These are phyloP conservation scores for Aureobasidium melanogenum DNA, from an alignment of 2,329 filamentous ascomycete genomes.

Conservation along the genomic window DNA sequence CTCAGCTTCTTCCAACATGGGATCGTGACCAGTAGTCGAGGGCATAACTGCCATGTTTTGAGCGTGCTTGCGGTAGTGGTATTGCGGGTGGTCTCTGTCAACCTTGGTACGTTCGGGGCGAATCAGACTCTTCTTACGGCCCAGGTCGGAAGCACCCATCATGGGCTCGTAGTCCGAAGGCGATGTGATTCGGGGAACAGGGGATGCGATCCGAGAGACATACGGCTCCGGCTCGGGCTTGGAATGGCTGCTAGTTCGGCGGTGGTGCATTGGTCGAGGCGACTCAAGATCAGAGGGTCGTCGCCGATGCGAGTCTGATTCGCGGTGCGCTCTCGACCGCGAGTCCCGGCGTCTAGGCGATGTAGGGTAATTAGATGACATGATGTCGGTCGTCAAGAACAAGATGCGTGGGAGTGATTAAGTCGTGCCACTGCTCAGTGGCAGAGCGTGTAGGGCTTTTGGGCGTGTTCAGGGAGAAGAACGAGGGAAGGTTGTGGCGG, in stretches of 20 bases:
- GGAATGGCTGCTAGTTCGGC: conserved; percentile 22
- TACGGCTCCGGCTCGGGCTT: conserved; percentile 20
- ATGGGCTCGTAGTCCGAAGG: conserved; percentile 45
- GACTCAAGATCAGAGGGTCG: conserved; percentile 63
- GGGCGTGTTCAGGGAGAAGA: not conserved
- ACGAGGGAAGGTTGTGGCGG: not conserved
- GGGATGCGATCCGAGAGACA: not conserved
- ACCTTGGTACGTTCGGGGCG: conserved; percentile 81
- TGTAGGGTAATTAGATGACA: conserved; percentile 6
- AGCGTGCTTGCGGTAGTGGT: conserved; percentile 90
- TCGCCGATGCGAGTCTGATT: conserved; percentile 56
- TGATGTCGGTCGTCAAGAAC: not conserved
- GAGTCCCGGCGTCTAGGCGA: conserved; percentile 8
- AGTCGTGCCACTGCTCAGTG: not conserved
- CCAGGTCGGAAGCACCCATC: conserved; percentile 36
- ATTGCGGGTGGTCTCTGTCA: conserved; percentile 83
- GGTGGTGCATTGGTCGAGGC: conserved; percentile 35
- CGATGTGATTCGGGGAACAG: conserved; percentile 7
- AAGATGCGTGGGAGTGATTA: not conserved
- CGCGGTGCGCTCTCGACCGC: not conserved
- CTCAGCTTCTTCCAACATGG: conserved; percentile 59
- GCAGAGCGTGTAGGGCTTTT: not conserved
- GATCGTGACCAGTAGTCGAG: conserved; percentile 87
- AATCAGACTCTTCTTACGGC: conserved; percentile 79
- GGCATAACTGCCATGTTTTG: conserved; percentile 85